Conservation (phyloP, 192 early-diverging fungal species). For the Gonapodya prolifera region DNA sequence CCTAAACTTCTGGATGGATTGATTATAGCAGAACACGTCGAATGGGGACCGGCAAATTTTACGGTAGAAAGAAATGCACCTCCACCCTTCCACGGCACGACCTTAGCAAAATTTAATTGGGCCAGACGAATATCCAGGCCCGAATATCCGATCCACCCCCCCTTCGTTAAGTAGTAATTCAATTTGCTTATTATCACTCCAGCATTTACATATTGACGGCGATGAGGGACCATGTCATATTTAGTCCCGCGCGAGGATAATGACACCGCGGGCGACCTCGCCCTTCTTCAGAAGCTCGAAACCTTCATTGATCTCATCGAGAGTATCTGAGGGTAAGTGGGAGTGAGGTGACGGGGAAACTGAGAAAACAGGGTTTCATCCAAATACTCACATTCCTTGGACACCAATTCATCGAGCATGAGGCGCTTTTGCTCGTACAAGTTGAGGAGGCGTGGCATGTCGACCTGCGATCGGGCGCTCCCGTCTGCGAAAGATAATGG, state of each 20-base stretch:
- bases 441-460: conserved; percentile 6
- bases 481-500: not conserved
- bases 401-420: not conserved
- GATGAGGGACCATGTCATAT: too few species aligned
- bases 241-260: not conserved
- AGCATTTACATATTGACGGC: too few species aligned
- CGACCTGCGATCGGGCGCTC: not conserved
- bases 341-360: not conserved
- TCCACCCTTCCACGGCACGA: too few species aligned
- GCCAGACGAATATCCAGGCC: too few species aligned
- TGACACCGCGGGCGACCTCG: not conserved
- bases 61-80: too few species aligned
- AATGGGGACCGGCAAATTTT: too few species aligned
- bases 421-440: conserved; percentile 4
- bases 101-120: too few species aligned
- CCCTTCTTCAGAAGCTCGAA: conserved; percentile 1
- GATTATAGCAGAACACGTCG: too few species aligned
- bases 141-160: too few species aligned
- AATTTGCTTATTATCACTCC: too few species aligned
- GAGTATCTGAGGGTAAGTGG: not conserved
- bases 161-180: too few species aligned
- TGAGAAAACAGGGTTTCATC: not conserved
- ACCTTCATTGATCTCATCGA: conserved; percentile 5
- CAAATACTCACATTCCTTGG: not conserved
- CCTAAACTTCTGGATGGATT: too few species aligned